Evolutionary conservation across 768 basidiomycete genomes (phyloP).

Genomic region (Lactarius psammicola): DNA sequence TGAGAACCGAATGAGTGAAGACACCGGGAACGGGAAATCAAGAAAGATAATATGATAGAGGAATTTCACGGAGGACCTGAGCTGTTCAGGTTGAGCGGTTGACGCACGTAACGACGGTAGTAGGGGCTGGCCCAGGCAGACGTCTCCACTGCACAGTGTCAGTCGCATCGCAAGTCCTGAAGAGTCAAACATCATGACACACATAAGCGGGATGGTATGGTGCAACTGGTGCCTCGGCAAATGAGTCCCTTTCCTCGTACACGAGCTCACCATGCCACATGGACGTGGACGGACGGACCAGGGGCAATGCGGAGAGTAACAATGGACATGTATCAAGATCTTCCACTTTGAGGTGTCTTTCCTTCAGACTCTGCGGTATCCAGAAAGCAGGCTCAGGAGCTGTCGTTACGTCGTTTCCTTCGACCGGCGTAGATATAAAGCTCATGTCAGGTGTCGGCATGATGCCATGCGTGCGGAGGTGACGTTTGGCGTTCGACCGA

Average conservation of each 20-base stretch:
- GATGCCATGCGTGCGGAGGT: conserved; percentile 73
- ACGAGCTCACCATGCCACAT: conserved; percentile 35
- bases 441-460: conserved; percentile 48
- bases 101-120: conserved; percentile 21
- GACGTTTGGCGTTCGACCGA: conserved; percentile 77
- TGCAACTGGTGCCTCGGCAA: conserved; percentile 32
- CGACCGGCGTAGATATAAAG: conserved; percentile 41
- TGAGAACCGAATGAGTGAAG: conserved; percentile 12
- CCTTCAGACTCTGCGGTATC: conserved; percentile 41
- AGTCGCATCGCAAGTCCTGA: conserved; percentile 11
- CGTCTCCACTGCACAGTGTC: conserved; percentile 36
- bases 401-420: conserved; percentile 39
- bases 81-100: conserved; percentile 4
- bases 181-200: conserved; percentile 22
- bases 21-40: conserved; percentile 17
- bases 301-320: conserved; percentile 40
- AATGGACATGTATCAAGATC: conserved; percentile 34
- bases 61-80: conserved; percentile 2
- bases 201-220: conserved; percentile 40
- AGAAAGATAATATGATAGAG: conserved; percentile 21
- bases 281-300: conserved; percentile 35
- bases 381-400: conserved; percentile 33
- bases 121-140: conserved; percentile 39
- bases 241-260: conserved; percentile 39
- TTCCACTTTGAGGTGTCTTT: conserved; percentile 35